Percentiles rank a stretch among this genome's conserved stretches.
These are phyloP conservation scores for Selaginella moellendorffii DNA, from an alignment of 75 land plant genomes.

Conservation along the genomic window DNA sequence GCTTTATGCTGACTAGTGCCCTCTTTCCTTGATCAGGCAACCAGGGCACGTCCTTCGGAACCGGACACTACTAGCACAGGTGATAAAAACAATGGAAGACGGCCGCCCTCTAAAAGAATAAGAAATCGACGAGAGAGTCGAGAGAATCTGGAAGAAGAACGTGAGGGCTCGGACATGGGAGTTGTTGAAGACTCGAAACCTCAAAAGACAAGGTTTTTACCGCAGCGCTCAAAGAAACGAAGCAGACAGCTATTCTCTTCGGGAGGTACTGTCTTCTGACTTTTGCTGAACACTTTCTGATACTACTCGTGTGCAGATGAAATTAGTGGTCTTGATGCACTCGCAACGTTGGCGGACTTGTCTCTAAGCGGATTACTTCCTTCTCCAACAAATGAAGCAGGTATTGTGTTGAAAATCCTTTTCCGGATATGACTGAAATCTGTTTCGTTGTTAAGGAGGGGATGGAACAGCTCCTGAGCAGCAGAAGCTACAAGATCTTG, in stretches of 20 bases:
- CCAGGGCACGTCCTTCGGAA: no score
- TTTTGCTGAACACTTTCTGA: neutral
- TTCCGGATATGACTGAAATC: neutral
- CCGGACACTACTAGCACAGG: no score
- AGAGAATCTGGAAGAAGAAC: neutral
- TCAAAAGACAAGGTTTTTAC: slow-evolving; percentile 13
- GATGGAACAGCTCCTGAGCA: neutral
- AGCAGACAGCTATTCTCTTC: slow-evolving; percentile 64
- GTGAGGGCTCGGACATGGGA: slow-evolving; percentile 1
- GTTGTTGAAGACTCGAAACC: slow-evolving; percentile 24
- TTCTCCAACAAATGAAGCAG: slow-evolving; percentile 34
- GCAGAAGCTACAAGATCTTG: neutral
- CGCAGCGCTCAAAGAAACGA: slow-evolving; percentile 46
- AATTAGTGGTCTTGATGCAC: slow-evolving; percentile 56
- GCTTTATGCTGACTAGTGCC: no score
- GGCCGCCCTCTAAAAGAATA: neutral
- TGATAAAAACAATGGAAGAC: no score
- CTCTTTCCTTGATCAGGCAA: no score
- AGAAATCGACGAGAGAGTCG: no score
- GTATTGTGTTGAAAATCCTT: slow-evolving; percentile 10
- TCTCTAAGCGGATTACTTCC: slow-evolving; percentile 46
- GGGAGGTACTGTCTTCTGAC: slow-evolving; percentile 75
- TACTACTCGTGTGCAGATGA: slow-evolving; percentile 36
- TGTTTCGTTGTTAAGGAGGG: neutral
- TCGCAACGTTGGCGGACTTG: slow-evolving; percentile 72